phyloP scores from a whole-genome alignment of 495 filamentous ascomycete genomes.

The Aspergillus olivimuriae region DNA sequence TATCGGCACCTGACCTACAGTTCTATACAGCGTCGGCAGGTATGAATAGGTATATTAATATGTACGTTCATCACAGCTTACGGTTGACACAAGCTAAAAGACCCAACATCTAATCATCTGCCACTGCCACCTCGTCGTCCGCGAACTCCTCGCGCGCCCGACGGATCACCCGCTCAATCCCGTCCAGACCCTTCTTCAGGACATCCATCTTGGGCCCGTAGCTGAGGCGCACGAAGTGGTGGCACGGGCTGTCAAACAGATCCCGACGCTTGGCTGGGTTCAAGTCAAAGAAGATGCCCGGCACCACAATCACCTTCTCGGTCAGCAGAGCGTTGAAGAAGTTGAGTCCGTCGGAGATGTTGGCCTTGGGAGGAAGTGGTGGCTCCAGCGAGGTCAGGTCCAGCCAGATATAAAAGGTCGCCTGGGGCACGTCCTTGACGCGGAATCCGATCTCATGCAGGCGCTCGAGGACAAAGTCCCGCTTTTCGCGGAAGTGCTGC shows the following conservation, averaged over 20 bases:
- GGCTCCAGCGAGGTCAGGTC: constrained; percentile 49
- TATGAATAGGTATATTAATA: too few relatives aligned
- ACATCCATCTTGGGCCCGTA: constrained; percentile 91
- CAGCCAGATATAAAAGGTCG: constrained; percentile 90
- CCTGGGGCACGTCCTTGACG: constrained; percentile 70
- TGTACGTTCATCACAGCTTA: too few relatives aligned
- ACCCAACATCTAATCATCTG: constrained; percentile 26
- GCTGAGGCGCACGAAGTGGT: constrained; percentile 87
- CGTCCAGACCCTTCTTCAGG: constrained; percentile 76
- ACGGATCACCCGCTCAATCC: constrained; percentile 70
- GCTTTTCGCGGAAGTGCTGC: constrained; percentile 78
- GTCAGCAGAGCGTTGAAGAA: constrained; percentile 91
- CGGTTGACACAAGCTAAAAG: too few relatives aligned
- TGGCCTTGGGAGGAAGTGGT: constrained; percentile 37
- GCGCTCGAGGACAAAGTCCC: constrained; percentile 78
- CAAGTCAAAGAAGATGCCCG: constrained; percentile 78
- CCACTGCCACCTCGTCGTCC: constrained; percentile 37
- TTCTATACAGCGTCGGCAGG: too few relatives aligned
- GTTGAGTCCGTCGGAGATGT: constrained; percentile 85
- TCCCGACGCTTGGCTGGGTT: constrained; percentile 88
- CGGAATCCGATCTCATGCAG: constrained; percentile 79
- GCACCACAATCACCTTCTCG: constrained; percentile 92
- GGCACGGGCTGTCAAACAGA: constrained; percentile 90
- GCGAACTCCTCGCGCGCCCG: constrained; percentile 31
- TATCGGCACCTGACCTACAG: too few relatives aligned